Evolutionary conservation across 2,329 filamentous ascomycete species (phyloP).

Genomic region (Dothideomycetes sp.): DNA sequence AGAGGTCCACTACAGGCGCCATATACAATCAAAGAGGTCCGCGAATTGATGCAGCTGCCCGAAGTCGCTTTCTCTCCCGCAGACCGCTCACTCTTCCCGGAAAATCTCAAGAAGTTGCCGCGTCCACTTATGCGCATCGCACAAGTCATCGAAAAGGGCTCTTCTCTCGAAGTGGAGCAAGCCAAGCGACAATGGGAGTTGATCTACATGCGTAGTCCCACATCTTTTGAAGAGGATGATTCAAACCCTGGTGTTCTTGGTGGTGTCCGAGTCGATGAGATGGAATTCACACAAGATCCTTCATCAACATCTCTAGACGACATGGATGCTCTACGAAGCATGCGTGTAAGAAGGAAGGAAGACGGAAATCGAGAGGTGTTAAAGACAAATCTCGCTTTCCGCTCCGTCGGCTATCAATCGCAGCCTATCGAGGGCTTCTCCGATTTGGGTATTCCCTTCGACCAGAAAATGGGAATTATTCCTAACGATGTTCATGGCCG

Average conservation of each 20-base stretch:
- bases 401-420: slow-evolving; percentile 92
- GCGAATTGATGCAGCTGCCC: slow-evolving; percentile 74
- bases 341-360: slow-evolving; percentile 12
- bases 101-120: slow-evolving; percentile 58
- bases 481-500: slow-evolving; percentile 74
- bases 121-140: slow-evolving; percentile 68
- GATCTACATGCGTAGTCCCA: slow-evolving; percentile 75
- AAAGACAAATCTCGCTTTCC: slow-evolving; percentile 66
- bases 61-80: slow-evolving; percentile 63
- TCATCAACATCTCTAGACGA: slow-evolving; percentile 33
- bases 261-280: slow-evolving; percentile 57
- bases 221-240: slow-evolving; percentile 50
- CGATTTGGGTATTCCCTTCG: slow-evolving; percentile 68
- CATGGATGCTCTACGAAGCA: slow-evolving; percentile 7
- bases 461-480: slow-evolving; percentile 64
- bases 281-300: slow-evolving; percentile 26
- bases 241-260: slow-evolving; percentile 45
- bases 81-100: slow-evolving; percentile 56
- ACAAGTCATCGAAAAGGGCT: slow-evolving; percentile 72
- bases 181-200: slow-evolving; percentile 68
- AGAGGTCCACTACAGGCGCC: slow-evolving; percentile 76
- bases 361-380: slow-evolving; percentile 28
- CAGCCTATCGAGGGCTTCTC: slow-evolving; percentile 64
- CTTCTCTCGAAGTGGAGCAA: slow-evolving; percentile 39
- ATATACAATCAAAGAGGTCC: slow-evolving; percentile 89